These are phyloP conservation scores for Chytridium lagenaria DNA, from an alignment of 371 early-diverging fungal genomes.

Conservation along the genomic window DNA sequence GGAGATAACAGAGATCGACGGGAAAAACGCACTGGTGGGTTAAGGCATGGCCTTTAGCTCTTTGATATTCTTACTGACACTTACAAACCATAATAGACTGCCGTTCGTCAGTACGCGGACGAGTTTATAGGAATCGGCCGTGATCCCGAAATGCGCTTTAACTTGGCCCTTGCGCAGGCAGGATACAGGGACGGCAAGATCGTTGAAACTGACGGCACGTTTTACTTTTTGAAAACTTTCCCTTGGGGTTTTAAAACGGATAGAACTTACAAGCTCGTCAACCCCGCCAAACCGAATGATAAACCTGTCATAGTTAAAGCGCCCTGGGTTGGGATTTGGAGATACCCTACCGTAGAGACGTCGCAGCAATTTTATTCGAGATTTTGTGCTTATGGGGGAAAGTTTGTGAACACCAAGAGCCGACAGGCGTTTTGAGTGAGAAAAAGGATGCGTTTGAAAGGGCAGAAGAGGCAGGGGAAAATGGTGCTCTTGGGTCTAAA, in stretches of 20 bases:
- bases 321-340: constrained; percentile 2
- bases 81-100: neutral
- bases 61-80: neutral
- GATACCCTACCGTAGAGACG: neutral
- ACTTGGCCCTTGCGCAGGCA: neutral
- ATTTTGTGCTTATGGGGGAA: neutral
- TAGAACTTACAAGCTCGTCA: neutral
- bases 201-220: neutral
- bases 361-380: neutral
- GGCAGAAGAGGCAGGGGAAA: neutral
- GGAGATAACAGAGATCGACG: neutral
- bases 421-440: neutral
- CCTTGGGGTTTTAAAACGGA: neutral
- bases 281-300: neutral
- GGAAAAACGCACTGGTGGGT: neutral
- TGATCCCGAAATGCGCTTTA: neutral
- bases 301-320: neutral
- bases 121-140: neutral
- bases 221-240: neutral
- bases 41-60: neutral
- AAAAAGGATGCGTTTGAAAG: neutral
- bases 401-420: neutral
- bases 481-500: too few species aligned
- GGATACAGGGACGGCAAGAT: neutral
- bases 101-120: neutral